Base-by-base conservation (phyloP, 768 basidiomycete species). In the Royoungia palumana region DNA sequence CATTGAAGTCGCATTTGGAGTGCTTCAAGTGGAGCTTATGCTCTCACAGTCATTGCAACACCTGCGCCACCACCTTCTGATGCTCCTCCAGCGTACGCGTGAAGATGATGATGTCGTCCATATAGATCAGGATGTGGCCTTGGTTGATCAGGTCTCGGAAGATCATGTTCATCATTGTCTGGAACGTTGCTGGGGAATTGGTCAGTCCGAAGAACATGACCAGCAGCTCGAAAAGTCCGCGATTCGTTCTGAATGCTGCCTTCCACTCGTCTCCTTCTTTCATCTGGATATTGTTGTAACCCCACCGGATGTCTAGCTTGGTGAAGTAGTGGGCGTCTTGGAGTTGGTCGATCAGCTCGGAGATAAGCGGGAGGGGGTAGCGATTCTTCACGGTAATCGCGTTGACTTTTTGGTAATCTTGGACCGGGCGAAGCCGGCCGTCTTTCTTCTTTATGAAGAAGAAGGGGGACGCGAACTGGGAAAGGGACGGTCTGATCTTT, bases 51-150 rank as follows among this genome's bases (percentile, higher is more conserved):
- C 20, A 28, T 1, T 47, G 8, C 0, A 56, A 6, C 0, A 47
- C 51, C 5, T 53, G 10, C 0, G 0, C 0, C 0, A 52, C 28
- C 1, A 55, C 25, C 5, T 3, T 1, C 32, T 2, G 1, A 48
- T 75, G 71, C 1, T 73, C 63, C 0, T 68, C 51, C 2, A 62
- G 62, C 0, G 47, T 51, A 25, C 44, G 32, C 0, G 67, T 70
- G 43, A 61, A 74, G 0, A 74, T 60, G 0, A 24, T 62, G 2
- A 75, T 75, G 39, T 76, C 67, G 39, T 76, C 70, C 9, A 75
- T 72, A 40, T 75, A 76, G 2, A 69, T 52, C 0, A 59, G n/a
- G 0, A 70, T 51, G 1, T 58, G 48, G 12, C 40, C 52, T 11
- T n/a, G 0, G 2, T 24, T 28, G 8, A 53, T 37, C 3, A 63